These are phyloP conservation scores for Acanthamoeba lenticulata DNA, from an alignment of 208 protist genomes.

Conservation along the genomic window DNA sequence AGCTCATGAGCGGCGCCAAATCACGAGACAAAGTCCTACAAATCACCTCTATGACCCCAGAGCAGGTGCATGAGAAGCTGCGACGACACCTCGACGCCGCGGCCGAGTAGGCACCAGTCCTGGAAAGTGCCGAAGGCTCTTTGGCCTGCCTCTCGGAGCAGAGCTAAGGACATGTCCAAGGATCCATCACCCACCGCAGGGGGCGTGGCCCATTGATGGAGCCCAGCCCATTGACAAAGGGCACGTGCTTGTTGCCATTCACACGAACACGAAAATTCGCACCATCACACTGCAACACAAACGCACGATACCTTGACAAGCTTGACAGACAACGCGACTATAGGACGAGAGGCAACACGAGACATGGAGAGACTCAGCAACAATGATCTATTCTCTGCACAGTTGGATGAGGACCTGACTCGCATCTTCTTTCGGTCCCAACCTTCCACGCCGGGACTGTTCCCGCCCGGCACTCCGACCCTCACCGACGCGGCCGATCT, in stretches of 20 bases:
- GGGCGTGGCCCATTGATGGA: background rate
- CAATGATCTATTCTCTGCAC: too few species aligned
- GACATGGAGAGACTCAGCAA: too few species aligned
- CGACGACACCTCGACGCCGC: background rate
- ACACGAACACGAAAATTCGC: background rate
- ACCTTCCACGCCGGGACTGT: background rate
- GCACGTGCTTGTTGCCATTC: background rate
- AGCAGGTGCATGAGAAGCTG: background rate
- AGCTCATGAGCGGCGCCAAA: conserved; percentile 14
- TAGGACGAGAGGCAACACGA: too few species aligned
- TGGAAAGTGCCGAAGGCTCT: background rate
- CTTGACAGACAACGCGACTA: too few species aligned
- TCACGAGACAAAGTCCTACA: conserved; percentile 48
- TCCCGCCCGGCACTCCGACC: background rate
- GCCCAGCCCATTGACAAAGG: background rate
- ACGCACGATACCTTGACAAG: too few species aligned
- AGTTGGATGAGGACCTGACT: too few species aligned
- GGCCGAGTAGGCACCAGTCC: background rate
- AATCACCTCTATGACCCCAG: background rate
- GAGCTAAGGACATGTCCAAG: background rate
- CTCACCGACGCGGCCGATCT: background rate
- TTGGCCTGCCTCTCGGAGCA: background rate
- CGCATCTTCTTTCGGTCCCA: background rate
- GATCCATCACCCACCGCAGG: too few species aligned
- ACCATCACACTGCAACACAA: background rate